Evolutionary conservation across 139 green algal genomes (phyloP).

Genomic region (Picochlorum sp.): DNA sequence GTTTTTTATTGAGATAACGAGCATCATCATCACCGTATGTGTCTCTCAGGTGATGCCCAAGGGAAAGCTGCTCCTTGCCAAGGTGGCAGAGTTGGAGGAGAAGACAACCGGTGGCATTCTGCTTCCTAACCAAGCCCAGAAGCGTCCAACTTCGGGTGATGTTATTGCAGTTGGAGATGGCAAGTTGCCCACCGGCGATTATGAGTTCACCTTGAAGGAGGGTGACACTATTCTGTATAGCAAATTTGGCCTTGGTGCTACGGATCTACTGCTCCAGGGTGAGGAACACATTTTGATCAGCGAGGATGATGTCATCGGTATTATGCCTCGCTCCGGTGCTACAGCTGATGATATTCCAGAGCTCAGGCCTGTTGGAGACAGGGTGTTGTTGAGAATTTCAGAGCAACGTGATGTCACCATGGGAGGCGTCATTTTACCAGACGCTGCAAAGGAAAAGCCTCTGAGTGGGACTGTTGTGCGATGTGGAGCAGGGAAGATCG

Average conservation of each 20-base stretch:
- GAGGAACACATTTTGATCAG: constrained; percentile 75
- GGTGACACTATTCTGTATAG: constrained; percentile 81
- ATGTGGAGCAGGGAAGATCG: constrained; percentile 58
- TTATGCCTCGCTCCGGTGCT: constrained; percentile 62
- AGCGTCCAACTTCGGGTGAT: constrained; percentile 63
- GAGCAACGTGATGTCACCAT: constrained; percentile 64
- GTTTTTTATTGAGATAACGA: not conserved
- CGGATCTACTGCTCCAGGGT: constrained; percentile 67
- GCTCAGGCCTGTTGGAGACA: constrained; percentile 73
- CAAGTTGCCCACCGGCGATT: constrained; percentile 34
- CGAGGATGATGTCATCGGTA: constrained; percentile 85
- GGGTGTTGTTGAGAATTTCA: constrained; percentile 81
- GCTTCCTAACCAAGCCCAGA: constrained; percentile 68
- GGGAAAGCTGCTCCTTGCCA: constrained; percentile 82
- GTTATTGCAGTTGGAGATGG: constrained; percentile 66
- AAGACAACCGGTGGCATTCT: constrained; percentile 80
- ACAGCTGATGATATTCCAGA: constrained; percentile 77
- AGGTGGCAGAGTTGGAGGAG: constrained; percentile 72
- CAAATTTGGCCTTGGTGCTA: constrained; percentile 92
- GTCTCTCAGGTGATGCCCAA: constrained; percentile 63
- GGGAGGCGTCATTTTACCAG: constrained; percentile 87
- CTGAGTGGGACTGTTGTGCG: constrained; percentile 50
- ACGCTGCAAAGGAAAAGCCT: constrained; percentile 78
- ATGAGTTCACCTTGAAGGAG: constrained; percentile 40
- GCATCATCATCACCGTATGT: not conserved